Evolutionary conservation across 371 early-diverging fungal species (phyloP).

Genomic region (Neoconidiobolus thromboides): DNA sequence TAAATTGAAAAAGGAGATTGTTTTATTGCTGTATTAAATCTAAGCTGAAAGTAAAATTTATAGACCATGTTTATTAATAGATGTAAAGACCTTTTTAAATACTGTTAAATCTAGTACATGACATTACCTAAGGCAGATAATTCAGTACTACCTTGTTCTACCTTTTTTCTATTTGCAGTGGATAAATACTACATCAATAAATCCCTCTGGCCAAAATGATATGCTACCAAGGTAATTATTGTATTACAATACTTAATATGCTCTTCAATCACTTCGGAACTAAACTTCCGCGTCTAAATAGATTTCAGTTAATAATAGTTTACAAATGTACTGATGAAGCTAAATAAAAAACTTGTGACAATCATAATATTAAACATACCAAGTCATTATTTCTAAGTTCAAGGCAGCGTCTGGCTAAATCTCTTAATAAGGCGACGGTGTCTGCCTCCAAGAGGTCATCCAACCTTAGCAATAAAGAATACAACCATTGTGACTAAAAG

Average conservation of each 20-base stretch:
- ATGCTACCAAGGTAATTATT: not conserved
- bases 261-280: not conserved
- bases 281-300: not conserved
- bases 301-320: not conserved
- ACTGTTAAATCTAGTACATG: no score
- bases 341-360: not conserved
- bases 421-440: not conserved
- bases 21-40: no score
- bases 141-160: no score
- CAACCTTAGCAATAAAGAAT: not conserved
- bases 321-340: not conserved
- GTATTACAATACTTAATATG: slow-evolving; percentile 1
- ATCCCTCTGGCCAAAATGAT: not conserved
- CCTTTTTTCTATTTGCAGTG: no score
- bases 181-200: not conserved
- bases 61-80: no score
- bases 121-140: no score
- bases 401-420: not conserved
- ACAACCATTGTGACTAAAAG: not conserved
- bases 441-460: not conserved
- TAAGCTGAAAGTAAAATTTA: no score
- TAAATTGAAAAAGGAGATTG: no score
- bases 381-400: not conserved
- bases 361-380: not conserved
- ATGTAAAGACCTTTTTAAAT: no score